These are phyloP conservation scores for Lablab purpureus DNA, from an alignment of 306 rosid species.

Conservation along the genomic window DNA sequence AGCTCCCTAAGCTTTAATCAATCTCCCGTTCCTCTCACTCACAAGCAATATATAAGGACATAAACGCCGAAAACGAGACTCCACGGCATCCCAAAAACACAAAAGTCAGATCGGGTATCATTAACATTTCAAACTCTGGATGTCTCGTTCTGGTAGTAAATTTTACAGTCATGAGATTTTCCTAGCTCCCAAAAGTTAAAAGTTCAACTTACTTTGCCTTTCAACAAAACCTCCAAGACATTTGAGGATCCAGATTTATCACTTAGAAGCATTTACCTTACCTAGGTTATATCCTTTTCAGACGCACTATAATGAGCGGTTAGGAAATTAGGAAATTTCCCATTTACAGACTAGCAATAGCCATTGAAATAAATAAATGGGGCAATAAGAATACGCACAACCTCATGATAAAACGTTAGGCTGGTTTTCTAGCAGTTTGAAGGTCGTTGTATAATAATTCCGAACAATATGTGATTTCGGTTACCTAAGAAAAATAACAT, in stretches of 20 bases:
- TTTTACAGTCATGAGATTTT: neutral
- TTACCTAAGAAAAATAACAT: constrained; percentile 33
- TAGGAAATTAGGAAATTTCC: constrained; percentile 34
- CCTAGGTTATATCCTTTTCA: neutral
- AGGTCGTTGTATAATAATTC: constrained; percentile 20
- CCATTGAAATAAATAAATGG: constrained; percentile 27
- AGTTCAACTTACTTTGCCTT: neutral
- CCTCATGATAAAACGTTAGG: neutral
- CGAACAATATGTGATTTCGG: constrained; percentile 30
- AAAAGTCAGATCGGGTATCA: neutral
- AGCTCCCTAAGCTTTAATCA: constrained; percentile 27
- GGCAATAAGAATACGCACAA: neutral
- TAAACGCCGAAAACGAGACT: neutral
- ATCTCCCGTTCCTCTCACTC: constrained; percentile 24
- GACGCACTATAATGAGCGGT: neutral
- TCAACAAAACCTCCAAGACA: neutral
- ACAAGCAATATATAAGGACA: neutral
- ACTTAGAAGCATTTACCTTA: neutral
- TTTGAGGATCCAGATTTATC: neutral
- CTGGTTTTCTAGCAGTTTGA: constrained; percentile 32
- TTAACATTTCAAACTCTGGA: neutral
- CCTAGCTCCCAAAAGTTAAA: neutral
- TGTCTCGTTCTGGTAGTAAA: too few species aligned
- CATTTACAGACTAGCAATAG: constrained; percentile 1
- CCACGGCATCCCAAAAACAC: neutral